A percentile compares a stretch with the other conserved stretches of the same genome.
phyloP scores from a whole-genome alignment of 306 rosid genomes.

The Trichosanthes cucumerina region DNA sequence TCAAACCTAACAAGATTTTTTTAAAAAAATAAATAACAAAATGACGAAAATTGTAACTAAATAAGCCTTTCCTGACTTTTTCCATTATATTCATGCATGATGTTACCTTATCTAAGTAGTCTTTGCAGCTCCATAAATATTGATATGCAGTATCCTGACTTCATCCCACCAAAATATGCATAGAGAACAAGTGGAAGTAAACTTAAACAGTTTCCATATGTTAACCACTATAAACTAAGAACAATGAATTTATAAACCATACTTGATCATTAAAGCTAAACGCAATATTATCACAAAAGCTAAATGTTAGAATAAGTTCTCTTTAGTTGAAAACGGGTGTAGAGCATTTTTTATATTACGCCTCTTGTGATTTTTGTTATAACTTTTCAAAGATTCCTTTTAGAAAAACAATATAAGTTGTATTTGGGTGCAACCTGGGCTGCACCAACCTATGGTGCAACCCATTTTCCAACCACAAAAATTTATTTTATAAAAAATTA shows the following conservation, averaged over 20 bases:
- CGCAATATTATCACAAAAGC: not conserved
- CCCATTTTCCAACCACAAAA: no score
- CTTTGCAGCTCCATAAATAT: conserved; percentile 71
- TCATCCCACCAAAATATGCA: conserved; percentile 14
- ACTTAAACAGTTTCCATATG: no score
- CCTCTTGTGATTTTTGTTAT: not conserved
- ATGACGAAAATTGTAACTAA: not conserved
- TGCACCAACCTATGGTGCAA: no score
- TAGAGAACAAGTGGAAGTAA: not conserved
- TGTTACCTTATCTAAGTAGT: conserved; percentile 59
- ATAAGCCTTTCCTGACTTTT: not conserved
- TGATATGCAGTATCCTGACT: conserved; percentile 61
- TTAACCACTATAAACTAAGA: not conserved
- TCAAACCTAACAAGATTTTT: not conserved
- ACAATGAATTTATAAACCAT: not conserved
- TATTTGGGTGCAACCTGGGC: no score
- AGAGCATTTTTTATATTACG: not conserved
- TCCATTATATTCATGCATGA: conserved; percentile 1
- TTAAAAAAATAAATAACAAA: not conserved
- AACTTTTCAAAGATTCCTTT: not conserved
- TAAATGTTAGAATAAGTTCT: not conserved
- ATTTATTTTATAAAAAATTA: no score
- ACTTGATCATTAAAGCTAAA: not conserved
- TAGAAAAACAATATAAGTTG: no score
- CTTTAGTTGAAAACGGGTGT: not conserved